Evolutionary conservation across 1,139 yeast genomes (phyloP).

Genomic region (Eremothecium coryli): DNA sequence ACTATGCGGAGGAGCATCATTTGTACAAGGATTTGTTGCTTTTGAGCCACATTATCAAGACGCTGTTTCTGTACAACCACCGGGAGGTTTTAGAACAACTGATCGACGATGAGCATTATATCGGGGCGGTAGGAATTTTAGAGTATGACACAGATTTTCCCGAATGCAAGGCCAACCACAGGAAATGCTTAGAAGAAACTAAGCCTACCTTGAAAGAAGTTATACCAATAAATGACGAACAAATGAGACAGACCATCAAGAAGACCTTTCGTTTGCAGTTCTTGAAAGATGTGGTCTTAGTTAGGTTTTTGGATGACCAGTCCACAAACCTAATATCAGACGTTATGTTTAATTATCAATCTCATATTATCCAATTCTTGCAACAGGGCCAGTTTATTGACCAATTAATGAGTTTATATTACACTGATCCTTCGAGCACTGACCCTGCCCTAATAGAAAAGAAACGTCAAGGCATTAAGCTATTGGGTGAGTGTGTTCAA

Average conservation of each 20-base stretch:
- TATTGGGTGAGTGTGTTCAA: slow-evolving; percentile 71
- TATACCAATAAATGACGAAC: slow-evolving; percentile 47
- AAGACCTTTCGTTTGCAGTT: slow-evolving; percentile 71
- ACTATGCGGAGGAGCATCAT: slow-evolving; percentile 44
- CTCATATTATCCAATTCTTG: slow-evolving; percentile 51
- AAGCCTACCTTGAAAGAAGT: slow-evolving; percentile 58
- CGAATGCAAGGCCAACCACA: slow-evolving; percentile 64
- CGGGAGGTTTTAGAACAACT: slow-evolving; percentile 56
- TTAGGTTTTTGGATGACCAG: slow-evolving; percentile 72
- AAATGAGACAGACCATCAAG: slow-evolving; percentile 48
- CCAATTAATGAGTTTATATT: slow-evolving; percentile 50
- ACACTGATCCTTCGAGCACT: slow-evolving; percentile 10
- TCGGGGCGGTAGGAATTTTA: slow-evolving; percentile 67
- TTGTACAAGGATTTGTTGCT: slow-evolving; percentile 48
- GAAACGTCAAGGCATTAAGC: slow-evolving; percentile 62
- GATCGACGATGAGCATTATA: slow-evolving; percentile 50
- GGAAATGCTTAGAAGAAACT: slow-evolving; percentile 51
- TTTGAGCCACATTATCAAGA: slow-evolving; percentile 64
- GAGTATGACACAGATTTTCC: slow-evolving; percentile 91
- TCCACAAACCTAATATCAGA: slow-evolving; percentile 52
- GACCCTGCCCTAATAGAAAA: slow-evolving; percentile 17
- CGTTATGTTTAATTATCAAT: slow-evolving; percentile 25
- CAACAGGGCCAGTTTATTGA: slow-evolving; percentile 40
- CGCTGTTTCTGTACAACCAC: slow-evolving; percentile 64
- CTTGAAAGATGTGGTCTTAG: slow-evolving; percentile 76